These are phyloP conservation scores for Dendrobium huoshanense DNA, from an alignment of 106 monocot species.

Conservation along the genomic window DNA sequence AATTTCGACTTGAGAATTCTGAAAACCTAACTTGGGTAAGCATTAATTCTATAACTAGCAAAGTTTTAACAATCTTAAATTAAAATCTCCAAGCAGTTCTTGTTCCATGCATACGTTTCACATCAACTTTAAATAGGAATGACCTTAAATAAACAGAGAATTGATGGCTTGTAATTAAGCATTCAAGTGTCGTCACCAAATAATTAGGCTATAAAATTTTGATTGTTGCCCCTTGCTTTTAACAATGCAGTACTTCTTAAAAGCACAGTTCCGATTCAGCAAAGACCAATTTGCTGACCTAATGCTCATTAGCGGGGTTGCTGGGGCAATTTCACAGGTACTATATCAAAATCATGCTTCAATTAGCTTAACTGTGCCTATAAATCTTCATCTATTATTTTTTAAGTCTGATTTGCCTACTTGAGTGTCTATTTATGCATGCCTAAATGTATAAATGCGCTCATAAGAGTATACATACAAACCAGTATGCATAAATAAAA, in stretches of 20 bases:
- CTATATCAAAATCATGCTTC: background rate
- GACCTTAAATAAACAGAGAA: background rate
- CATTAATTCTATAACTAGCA: too few species aligned
- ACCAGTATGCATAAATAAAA: background rate
- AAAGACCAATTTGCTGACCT: conserved; percentile 93
- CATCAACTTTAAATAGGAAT: too few species aligned
- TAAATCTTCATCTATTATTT: background rate
- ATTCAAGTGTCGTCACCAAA: background rate
- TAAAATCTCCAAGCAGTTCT: too few species aligned
- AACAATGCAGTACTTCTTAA: conserved; percentile 70
- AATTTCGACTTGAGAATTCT: too few species aligned
- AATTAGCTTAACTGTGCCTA: background rate
- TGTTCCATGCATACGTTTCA: too few species aligned
- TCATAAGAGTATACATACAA: background rate
- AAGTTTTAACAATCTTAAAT: too few species aligned
- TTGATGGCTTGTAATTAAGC: background rate
- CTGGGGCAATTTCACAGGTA: conserved; percentile 87
- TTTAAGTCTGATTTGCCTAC: background rate
- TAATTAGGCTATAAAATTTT: background rate
- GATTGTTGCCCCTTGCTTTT: background rate
- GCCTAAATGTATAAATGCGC: background rate
- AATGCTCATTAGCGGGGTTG: conserved; percentile 61
- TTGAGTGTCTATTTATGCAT: background rate
- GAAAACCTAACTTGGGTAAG: too few species aligned
- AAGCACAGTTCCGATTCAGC: conserved; percentile 80